Evolutionary conservation across 73 alveolate species (phyloP).

Genomic region (Tetrahymena borealis): DNA sequence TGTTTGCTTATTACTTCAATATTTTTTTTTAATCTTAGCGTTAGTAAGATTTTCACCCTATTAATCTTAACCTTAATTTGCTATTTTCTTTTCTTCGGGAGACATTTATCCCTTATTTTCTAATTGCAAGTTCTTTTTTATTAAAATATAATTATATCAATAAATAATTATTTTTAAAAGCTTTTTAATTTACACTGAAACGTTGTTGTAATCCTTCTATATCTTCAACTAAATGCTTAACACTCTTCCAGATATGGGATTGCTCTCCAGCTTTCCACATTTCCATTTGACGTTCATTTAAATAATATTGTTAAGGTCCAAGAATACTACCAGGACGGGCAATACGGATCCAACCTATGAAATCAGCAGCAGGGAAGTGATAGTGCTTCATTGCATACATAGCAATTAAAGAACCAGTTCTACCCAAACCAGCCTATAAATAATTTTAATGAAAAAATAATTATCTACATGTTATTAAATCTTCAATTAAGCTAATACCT

Average conservation of each 20-base stretch:
- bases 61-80: background rate
- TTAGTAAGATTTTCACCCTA: background rate
- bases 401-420: constrained; percentile 94
- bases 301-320: constrained; percentile 78
- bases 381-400: constrained; percentile 78
- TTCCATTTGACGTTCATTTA: constrained; percentile 11
- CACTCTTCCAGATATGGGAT: background rate
- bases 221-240: background rate
- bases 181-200: background rate
- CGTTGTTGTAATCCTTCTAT: background rate
- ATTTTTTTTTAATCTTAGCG: background rate
- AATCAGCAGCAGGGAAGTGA: constrained; percentile 79
- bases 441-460: too few species aligned
- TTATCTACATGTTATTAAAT: too few species aligned
- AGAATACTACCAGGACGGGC: constrained; percentile 85
- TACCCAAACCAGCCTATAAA: constrained; percentile 96
- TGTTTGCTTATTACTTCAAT: background rate
- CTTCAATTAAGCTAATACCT: background rate
- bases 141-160: background rate
- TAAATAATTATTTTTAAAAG: background rate
- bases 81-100: background rate
- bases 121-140: background rate
- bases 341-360: constrained; percentile 76
- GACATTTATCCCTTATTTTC: background rate
- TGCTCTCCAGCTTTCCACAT: background rate